Base-by-base conservation (phyloP, 306 rosid genomes). In the Gillenia trifoliata region DNA sequence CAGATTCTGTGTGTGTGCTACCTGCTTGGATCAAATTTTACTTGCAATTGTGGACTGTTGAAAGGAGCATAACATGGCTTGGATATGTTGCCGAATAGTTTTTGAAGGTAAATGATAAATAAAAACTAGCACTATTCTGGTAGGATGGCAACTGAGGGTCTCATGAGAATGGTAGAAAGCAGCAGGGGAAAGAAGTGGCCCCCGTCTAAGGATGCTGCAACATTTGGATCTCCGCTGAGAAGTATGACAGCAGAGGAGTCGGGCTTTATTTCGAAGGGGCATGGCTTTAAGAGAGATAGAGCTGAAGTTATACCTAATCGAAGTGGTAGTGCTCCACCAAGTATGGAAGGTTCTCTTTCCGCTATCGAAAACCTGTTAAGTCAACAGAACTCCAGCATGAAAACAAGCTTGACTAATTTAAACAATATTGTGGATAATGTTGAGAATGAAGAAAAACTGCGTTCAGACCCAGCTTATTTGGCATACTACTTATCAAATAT, bases 321-420 rank as follows among this genome's bases (percentile, higher is more conserved):
- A 77, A 85, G 93, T 75, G 86, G 88, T 30, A 89, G 93, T 65
- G 91, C 93, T 67, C 93, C 93, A 38, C 93, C 93, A 61, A 86
- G 81, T 75, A 85, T 89, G 88, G 93, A 83, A 78, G 91, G 91
- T 75, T 86, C 93, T 69, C 66, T 86, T 80, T 80, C 81, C 12
- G 84, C 89, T 25, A 69, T 86, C 23, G 72, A 78, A 41, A 79
- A 81, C 75, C 75, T 86, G n/a, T 82, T 82, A 70, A 45, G 73
- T 69, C 80, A 84, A 60, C 83, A 85, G 36, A 80, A 83, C 73
- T 41, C 72, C 59, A 77, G 79, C 56, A 45, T 64, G 68, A 76
- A 66, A 68, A 66, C 82, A 23, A 74, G 79, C 80, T 78, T 70
- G 65, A 75, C 69, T 67, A 78, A 80, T 67, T 69, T 81, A 60